phyloP scores from a whole-genome alignment of 495 filamentous ascomycete genomes.

The Podospora fimiseda region DNA sequence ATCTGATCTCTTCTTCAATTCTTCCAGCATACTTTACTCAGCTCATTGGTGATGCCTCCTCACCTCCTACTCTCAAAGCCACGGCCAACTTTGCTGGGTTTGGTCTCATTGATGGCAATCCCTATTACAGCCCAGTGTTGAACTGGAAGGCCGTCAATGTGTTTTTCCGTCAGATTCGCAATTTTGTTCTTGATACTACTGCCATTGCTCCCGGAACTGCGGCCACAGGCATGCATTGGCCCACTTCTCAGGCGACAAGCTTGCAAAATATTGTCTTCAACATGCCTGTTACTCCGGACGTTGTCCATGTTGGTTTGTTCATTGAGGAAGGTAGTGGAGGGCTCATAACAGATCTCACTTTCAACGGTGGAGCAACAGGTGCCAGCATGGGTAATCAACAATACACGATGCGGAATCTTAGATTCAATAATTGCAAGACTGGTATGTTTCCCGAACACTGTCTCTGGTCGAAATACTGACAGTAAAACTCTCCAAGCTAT shows the following conservation, averaged over 20 bases:
- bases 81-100: slow-evolving; percentile 56
- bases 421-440: slow-evolving; percentile 54
- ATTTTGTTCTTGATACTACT: slow-evolving; percentile 70
- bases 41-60: slow-evolving; percentile 42
- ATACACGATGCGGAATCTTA: slow-evolving; percentile 70
- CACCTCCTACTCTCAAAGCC: slow-evolving; percentile 51
- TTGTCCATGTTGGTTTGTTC: slow-evolving; percentile 68
- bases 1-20: slow-evolving; percentile 59
- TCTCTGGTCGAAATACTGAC: slow-evolving; percentile 24
- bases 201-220: slow-evolving; percentile 46
- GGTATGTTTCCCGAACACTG: slow-evolving; percentile 40
- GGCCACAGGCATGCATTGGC: slow-evolving; percentile 71
- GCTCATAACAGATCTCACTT: slow-evolving; percentile 57
- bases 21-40: slow-evolving; percentile 60
- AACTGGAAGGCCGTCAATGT: slow-evolving; percentile 60
- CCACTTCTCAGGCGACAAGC: slow-evolving; percentile 67
- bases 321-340: slow-evolving; percentile 66
- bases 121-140: slow-evolving; percentile 49
- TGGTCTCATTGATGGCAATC: slow-evolving; percentile 64
- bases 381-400: slow-evolving; percentile 70
- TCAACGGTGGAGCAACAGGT: slow-evolving; percentile 65
- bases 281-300: slow-evolving; percentile 52
- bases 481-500: slow-evolving; percentile 37
- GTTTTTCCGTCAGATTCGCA: slow-evolving; percentile 72
- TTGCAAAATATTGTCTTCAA: slow-evolving; percentile 72